These are phyloP conservation scores for Leptographium galeiforme DNA, from an alignment of 2,329 filamentous ascomycete species.

Conservation along the genomic window DNA sequence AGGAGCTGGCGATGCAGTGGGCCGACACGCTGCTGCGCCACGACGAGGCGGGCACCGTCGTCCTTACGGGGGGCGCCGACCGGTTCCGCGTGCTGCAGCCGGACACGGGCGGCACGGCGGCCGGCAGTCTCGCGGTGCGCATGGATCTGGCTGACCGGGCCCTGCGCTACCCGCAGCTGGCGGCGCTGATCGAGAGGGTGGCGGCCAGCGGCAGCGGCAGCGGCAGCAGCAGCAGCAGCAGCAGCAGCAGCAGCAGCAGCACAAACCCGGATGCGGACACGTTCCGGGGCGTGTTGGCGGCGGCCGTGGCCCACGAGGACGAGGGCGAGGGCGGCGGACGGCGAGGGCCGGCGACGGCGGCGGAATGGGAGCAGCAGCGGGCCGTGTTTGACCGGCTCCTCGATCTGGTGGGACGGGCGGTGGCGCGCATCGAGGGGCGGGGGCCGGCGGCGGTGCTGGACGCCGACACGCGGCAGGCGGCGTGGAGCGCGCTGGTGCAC, in stretches of 20 bases:
- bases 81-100: constrained; percentile 65
- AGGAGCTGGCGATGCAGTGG: constrained; percentile 50
- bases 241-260: constrained; percentile 16
- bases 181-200: constrained; percentile 37
- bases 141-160: constrained; percentile 10
- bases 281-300: constrained; percentile 5
- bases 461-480: constrained; percentile 5
- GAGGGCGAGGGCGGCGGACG: constrained; percentile 3
- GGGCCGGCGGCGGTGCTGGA: constrained; percentile 2
- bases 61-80: constrained; percentile 52
- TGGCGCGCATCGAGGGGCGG: background rate
- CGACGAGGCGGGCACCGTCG: constrained; percentile 38
- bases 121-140: constrained; percentile 3
- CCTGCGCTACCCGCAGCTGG: constrained; percentile 8
- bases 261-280: constrained; percentile 9
- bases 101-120: constrained; percentile 23
- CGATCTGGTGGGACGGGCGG: constrained; percentile 4
- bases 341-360: too few relatives aligned
- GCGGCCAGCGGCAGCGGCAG: constrained; percentile 18
- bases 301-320: constrained; percentile 6
- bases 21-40: constrained; percentile 51
- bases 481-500: constrained; percentile 10
- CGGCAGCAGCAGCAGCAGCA: constrained; percentile 13
- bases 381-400: constrained; percentile 5
- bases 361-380: background rate